Conservation (phyloP, 768 basidiomycete species). For the Strobilomyces dryophilus region DNA sequence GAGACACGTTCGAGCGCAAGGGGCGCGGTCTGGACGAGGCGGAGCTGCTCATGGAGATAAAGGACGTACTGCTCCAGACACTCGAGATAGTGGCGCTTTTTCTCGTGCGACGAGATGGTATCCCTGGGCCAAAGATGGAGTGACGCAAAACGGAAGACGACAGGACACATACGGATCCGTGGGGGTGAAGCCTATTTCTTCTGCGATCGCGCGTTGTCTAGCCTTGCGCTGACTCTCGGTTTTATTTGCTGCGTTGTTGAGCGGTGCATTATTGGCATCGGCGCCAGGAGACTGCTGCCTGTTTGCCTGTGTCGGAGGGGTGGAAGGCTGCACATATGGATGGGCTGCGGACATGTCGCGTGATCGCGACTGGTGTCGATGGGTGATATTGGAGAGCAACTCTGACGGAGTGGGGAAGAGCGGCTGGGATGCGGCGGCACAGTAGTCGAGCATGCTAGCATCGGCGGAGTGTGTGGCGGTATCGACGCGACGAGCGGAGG, state of each 20-base stretch:
- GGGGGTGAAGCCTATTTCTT: constrained; percentile 51
- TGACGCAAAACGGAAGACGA: not conserved
- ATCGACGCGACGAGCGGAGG: constrained; percentile 1
- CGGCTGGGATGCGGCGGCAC: constrained; percentile 21
- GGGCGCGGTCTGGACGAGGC: constrained; percentile 45
- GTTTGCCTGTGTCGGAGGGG: constrained; percentile 4
- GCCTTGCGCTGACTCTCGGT: constrained; percentile 52
- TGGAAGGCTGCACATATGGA: constrained; percentile 8
- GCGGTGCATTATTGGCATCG: not conserved
- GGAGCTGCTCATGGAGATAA: constrained; percentile 60
- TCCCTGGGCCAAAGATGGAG: constrained; percentile 39
- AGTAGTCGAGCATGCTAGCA: constrained; percentile 20
- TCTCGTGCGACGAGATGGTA: constrained; percentile 74
- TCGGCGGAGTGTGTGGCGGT: not conserved
- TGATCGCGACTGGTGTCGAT: constrained; percentile 2
- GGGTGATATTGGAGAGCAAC: constrained; percentile 44
- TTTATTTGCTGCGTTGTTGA: constrained; percentile 21
- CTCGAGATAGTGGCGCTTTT: constrained; percentile 70
- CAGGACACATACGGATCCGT: constrained; percentile 54
- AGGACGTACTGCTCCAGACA: constrained; percentile 68
- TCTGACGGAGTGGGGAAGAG: constrained; percentile 68
- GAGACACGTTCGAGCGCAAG: constrained; percentile 47
- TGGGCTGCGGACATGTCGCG: constrained; percentile 3
- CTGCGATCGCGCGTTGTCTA: constrained; percentile 53
- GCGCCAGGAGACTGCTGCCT: constrained; percentile 14